A percentile compares a stretch with the other conserved stretches of the same genome.
Conservation (phyloP, 495 filamentous ascomycete species). For the Recurvomyces mirabilis region DNA sequence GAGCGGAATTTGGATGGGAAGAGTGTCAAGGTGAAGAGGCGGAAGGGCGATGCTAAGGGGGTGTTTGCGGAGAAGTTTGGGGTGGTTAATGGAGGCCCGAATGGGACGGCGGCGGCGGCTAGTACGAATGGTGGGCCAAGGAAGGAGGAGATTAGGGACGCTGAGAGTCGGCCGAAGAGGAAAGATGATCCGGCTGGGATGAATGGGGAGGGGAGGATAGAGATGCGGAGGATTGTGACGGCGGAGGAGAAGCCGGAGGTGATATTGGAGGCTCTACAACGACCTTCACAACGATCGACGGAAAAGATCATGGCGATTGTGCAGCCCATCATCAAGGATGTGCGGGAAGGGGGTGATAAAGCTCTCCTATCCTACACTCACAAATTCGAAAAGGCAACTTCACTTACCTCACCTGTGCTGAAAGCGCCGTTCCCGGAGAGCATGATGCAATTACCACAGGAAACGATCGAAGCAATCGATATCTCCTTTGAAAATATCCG, state of each 20-base stretch:
- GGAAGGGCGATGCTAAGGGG: conserved; percentile 87
- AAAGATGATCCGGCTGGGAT: conserved; percentile 36
- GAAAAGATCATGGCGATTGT: conserved; percentile 84
- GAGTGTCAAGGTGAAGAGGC: conserved; percentile 80
- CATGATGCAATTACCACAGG: conserved; percentile 71
- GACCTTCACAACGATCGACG: conserved; percentile 84
- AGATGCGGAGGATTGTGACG: conserved; percentile 69
- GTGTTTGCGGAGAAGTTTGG: conserved; percentile 76
- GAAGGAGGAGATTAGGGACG: conserved; percentile 32
- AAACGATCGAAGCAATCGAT: conserved; percentile 85
- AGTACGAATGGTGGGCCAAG: conserved; percentile 5
- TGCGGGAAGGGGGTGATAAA: conserved; percentile 69
- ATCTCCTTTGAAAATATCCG: conserved; percentile 85
- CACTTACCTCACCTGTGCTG: conserved; percentile 76
- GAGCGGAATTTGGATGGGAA: conserved; percentile 89
- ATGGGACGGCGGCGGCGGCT: conserved; percentile 1
- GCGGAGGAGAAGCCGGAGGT: conserved; percentile 46
- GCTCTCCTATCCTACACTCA: conserved; percentile 85
- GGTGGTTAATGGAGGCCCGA: conserved; percentile 34
- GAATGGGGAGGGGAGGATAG: conserved; percentile 50
- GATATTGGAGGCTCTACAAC: conserved; percentile 60
- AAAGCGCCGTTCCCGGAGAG: conserved; percentile 72
- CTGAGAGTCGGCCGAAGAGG: conserved; percentile 34
- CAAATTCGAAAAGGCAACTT: conserved; percentile 92
- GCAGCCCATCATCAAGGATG: conserved; percentile 77